Conservation (phyloP, 1,284 basidiomycete species). For the Leccinum ponderosum region DNA sequence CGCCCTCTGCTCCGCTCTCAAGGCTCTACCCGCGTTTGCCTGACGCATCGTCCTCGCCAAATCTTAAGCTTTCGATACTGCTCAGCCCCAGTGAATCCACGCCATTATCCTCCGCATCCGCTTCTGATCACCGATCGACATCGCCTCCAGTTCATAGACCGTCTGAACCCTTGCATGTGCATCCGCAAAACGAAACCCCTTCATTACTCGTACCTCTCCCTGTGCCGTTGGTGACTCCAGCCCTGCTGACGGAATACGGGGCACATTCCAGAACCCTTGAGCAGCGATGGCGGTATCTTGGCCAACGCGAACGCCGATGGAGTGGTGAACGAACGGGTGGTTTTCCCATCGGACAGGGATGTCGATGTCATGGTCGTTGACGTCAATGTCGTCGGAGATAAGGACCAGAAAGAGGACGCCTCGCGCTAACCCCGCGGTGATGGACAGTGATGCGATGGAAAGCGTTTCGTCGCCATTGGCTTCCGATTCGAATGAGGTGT, state of each 20-base stretch:
- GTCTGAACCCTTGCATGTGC: constrained; percentile 31
- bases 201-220: constrained; percentile 7
- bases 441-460: background rate
- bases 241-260: constrained; percentile 17
- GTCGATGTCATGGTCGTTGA: constrained; percentile 33
- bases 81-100: constrained; percentile 8
- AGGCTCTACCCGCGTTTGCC: constrained; percentile 39
- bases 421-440: background rate
- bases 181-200: constrained; percentile 24
- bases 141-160: constrained; percentile 20
- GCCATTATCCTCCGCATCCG: background rate
- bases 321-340: background rate
- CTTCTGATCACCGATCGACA: constrained; percentile 9
- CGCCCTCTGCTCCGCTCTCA: constrained; percentile 41
- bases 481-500: constrained; percentile 4
- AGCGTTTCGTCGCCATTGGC: background rate
- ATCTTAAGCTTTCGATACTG: constrained; percentile 9
- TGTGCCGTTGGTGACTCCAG: constrained; percentile 7
- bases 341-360: constrained; percentile 6
- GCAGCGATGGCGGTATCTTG: background rate
- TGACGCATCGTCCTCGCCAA: constrained; percentile 12
- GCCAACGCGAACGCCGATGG: background rate
- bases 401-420: background rate
- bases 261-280: constrained; percentile 4
- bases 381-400: constrained; percentile 10